Evolutionary conservation across 805 yeast species (phyloP).

Genomic region (Ogataea salicorniae): DNA sequence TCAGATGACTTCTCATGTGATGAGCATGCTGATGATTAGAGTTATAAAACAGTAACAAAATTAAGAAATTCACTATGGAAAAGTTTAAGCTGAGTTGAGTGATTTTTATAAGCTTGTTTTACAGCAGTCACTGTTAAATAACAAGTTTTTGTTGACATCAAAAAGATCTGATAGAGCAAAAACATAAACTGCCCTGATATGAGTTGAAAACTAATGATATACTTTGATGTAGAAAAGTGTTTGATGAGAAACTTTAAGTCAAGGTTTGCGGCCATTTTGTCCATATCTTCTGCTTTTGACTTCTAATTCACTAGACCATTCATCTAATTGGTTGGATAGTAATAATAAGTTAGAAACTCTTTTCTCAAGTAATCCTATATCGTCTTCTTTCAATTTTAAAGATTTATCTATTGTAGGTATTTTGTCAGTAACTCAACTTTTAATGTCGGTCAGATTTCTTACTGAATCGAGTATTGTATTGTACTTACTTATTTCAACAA

Average conservation of each 20-base stretch:
- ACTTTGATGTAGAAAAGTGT: too few relatives aligned
- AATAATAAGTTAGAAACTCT: conserved; percentile 38
- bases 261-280: conserved; percentile 2
- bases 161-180: too few relatives aligned
- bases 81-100: too few relatives aligned
- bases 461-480: neutral
- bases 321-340: conserved; percentile 53
- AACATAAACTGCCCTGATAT: too few relatives aligned
- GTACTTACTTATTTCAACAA: conserved; percentile 6
- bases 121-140: too few relatives aligned
- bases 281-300: conserved; percentile 31
- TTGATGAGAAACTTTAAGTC: neutral
- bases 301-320: conserved; percentile 54
- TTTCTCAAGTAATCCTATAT: conserved; percentile 29
- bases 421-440: neutral
- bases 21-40: too few relatives aligned
- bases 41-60: too few relatives aligned
- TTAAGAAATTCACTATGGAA: too few relatives aligned
- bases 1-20: too few relatives aligned
- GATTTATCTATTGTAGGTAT: conserved; percentile 1
- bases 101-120: too few relatives aligned
- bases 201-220: too few relatives aligned
- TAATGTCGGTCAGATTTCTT: neutral
- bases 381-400: conserved; percentile 3
- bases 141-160: too few relatives aligned